Conservation (phyloP, 345 rosid species). For the Melastoma malabathricum region DNA sequence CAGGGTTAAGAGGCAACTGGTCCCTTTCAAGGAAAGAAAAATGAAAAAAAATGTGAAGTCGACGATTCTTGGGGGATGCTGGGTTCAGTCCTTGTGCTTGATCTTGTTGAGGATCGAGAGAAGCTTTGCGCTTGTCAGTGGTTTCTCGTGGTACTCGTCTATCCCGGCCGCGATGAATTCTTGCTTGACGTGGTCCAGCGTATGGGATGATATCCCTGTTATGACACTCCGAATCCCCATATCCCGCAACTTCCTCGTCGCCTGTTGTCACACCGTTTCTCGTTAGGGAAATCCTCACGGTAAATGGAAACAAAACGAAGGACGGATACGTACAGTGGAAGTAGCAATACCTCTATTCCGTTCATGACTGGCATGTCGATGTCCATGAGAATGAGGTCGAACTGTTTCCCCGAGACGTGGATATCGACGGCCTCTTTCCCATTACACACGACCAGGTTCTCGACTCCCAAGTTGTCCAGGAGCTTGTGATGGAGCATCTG, state of each 20-base stretch:
- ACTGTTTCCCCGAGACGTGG: constrained; percentile 39
- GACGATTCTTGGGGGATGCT: too few relatives aligned
- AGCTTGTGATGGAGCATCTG: constrained; percentile 40
- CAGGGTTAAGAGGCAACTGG: too few relatives aligned
- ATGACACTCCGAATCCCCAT: constrained; percentile 64
- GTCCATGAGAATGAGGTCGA: constrained; percentile 82
- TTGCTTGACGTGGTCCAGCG: constrained; percentile 21
- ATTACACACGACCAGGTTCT: constrained; percentile 31
- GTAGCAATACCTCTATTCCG: constrained; percentile 49
- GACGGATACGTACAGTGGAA: background rate
- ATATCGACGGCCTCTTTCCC: constrained; percentile 70
- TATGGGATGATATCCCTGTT: constrained; percentile 51
- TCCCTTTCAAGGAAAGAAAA: too few relatives aligned
- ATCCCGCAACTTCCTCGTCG: constrained; percentile 47
- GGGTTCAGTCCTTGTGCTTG: constrained; percentile 1
- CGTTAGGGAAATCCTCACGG: too few relatives aligned
- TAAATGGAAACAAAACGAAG: too few relatives aligned
- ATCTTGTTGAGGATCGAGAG: constrained; percentile 30
- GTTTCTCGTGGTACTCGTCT: constrained; percentile 71
- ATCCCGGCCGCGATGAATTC: constrained; percentile 72
- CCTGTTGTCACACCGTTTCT: constrained; percentile 17
- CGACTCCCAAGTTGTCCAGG: constrained; percentile 36
- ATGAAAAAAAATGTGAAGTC: too few relatives aligned
- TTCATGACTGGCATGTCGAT: constrained; percentile 86
- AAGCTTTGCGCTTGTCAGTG: constrained; percentile 55